Base-by-base conservation (phyloP, 2,329 filamentous ascomycete species). In the Aspergillus awamori region DNA sequence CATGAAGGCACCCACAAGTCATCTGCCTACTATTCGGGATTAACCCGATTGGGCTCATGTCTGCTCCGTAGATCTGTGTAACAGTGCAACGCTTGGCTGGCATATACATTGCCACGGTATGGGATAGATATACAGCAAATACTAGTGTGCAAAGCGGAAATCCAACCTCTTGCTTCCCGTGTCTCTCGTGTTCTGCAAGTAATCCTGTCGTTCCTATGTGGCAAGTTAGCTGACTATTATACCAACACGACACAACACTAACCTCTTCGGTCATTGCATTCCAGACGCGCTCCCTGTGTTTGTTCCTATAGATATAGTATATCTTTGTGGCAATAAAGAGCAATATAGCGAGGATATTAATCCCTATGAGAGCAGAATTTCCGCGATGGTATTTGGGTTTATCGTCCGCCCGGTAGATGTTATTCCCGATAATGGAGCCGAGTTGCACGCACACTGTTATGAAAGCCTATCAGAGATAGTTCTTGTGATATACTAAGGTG, bases 401-500 rank as follows among this genome's bases (percentile, higher is more conserved):
- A 59, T 86, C 84, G 66, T 80, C 80, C 13, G 81, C 72, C 20
- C 82, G 78, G 67, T 84, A 85, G 60, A 84, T 81, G 63, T 84
- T 82, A n/a, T 67, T 70, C 2, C 63, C 63, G 52, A 74, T 68
- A 53, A 77, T 68, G 59, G 67, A 73, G 7, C 67, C 67, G 3
- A 66, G 39, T 62, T 77, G 75, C 8, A 76, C 73, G 13, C 64
- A 68, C 69, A 75, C 71, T 67, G 59, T 39, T 7, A 6, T 20
- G 63, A 51, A 61, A 65, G 15, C 33, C 43, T 4, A 36, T 55
- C 38, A 59, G 45, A 47, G 13, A 61, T 54, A 6, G 51, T 28
- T 53, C 15, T 39, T 5, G 10, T 11, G 36, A 13, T 5, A 3
- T 33, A 7, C 8, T 10, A 43, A n/a, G 51, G 17, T 15, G 13